Base-by-base conservation (phyloP, 768 basidiomycete species). In the Strobilomyces confusus region DNA sequence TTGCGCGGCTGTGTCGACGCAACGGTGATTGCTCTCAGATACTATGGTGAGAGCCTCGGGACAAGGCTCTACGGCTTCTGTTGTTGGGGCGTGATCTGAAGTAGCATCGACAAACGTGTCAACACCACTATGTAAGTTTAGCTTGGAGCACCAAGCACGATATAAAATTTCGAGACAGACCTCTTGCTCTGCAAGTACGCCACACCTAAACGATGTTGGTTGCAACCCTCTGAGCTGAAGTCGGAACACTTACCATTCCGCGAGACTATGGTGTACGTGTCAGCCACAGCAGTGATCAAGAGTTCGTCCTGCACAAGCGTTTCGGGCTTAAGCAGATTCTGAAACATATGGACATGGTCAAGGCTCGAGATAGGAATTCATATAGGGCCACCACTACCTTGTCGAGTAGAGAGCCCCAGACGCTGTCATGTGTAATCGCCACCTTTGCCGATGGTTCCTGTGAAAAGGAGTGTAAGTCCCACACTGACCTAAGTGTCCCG, bases 351-450 rank as follows among this genome's bases (percentile, higher is more conserved):
- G 0, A 13, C 9, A 22, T n/a, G 1, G 33, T 66, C 26, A 56
- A 33, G 1, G 17, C 9, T 11, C 25, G 38, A 26, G 33, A 37
- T 8, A 5, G 25, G 14, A 19, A 7, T 19, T 12, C 11, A 34
- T 9, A 23, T 9, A 11, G 30, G 33, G 17, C 3, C 14, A n/a
- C 12, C 37, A 56, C 58, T 12, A 56, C 63, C 48, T 49, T 52
- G 15, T 55, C 58, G 1, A 64, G 61, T 15, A 66, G 23, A 2
- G 45, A 54, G 13, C 56, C 52, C 66, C 65, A 67, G 33, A 44
- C 58, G 20, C 32, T 52, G 26, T 65, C 64, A n/a, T 64, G 62
- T 4, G 62, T 65, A 14, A 65, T 59, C 3, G 62, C 64, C 32
- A 64, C 59, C 23, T 52, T 57, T 11, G 65, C 65, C 15, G 57